A percentile compares a stretch with the other conserved stretches of the same genome.
phyloP scores from a whole-genome alignment of 2,329 filamentous ascomycete species.

The Aspergillus fijiensis region DNA sequence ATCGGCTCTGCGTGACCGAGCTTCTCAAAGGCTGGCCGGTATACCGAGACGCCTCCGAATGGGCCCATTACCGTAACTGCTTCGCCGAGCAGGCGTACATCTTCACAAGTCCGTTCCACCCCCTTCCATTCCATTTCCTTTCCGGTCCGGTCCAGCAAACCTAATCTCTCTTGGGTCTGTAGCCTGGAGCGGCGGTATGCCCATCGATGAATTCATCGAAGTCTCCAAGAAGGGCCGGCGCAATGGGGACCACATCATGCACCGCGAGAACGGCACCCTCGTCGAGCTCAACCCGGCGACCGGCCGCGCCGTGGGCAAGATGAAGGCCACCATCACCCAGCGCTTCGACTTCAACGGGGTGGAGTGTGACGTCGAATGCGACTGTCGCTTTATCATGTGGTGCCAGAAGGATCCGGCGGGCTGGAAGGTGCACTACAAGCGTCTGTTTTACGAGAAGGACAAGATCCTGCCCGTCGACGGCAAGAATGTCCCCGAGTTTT shows the following conservation, averaged over 20 bases:
- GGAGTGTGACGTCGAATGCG: slow-evolving; percentile 3
- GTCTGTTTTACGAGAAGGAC: slow-evolving; percentile 6
- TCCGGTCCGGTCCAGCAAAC: background rate
- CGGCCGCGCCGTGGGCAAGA: slow-evolving; percentile 4
- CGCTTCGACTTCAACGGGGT: slow-evolving; percentile 1
- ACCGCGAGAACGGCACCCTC: slow-evolving; percentile 6
- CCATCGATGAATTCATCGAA: slow-evolving; percentile 6
- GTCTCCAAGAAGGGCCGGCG: slow-evolving; percentile 6
- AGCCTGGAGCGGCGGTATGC: slow-evolving; percentile 6
- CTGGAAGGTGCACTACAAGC: slow-evolving; percentile 8
- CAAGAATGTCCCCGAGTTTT: slow-evolving; percentile 1
- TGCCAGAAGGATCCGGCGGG: slow-evolving; percentile 1
- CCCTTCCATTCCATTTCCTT: background rate
- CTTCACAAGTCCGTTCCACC: background rate
- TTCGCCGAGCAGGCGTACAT: slow-evolving; percentile 5
- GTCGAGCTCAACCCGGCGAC: slow-evolving; percentile 1
- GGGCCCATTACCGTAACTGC: slow-evolving; percentile 8
- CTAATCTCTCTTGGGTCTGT: background rate
- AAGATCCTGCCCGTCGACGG: slow-evolving; percentile 7
- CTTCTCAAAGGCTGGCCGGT: slow-evolving; percentile 7
- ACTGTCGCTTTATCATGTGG: slow-evolving; percentile 9
- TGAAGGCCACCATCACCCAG: slow-evolving; percentile 6
- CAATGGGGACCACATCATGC: slow-evolving; percentile 7
- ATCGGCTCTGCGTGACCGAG: slow-evolving; percentile 7
- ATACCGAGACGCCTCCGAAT: slow-evolving; percentile 7